A percentile compares a stretch with the other conserved stretches of the same genome.
Conservation (phyloP, 2,329 filamentous ascomycete genomes). For the Arthrinium puccinioides region DNA sequence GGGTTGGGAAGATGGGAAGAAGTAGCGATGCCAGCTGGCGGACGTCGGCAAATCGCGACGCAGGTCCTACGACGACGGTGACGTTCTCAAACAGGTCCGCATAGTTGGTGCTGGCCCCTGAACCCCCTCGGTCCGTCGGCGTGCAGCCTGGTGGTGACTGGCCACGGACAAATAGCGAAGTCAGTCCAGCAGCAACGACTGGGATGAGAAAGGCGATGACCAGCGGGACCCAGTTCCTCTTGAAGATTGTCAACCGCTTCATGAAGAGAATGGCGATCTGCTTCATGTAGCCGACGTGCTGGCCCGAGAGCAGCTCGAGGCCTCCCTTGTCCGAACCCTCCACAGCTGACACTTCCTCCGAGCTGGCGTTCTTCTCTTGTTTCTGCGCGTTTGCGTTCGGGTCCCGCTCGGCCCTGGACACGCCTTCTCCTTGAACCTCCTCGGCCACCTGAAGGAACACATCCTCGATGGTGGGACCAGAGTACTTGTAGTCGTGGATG, state of each 20-base stretch:
- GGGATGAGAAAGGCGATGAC: slow-evolving; percentile 69
- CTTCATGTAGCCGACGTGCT: slow-evolving; percentile 57
- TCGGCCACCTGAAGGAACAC: slow-evolving; percentile 84
- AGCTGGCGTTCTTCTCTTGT: slow-evolving; percentile 15
- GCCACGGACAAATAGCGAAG: slow-evolving; percentile 63
- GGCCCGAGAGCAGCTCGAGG: slow-evolving; percentile 59
- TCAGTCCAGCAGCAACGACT: slow-evolving; percentile 70
- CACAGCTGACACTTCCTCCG: slow-evolving; percentile 12
- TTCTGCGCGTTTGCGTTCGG: slow-evolving; percentile 5
- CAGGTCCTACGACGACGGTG: slow-evolving; percentile 36
- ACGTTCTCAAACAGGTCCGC: slow-evolving; percentile 24
- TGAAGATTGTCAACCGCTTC: slow-evolving; percentile 72
- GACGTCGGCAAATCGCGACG: slow-evolving; percentile 27
- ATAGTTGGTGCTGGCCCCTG: slow-evolving; percentile 28
- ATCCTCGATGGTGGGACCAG: slow-evolving; percentile 85
- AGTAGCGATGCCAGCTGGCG: slow-evolving; percentile 25
- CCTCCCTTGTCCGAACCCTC: slow-evolving; percentile 24
- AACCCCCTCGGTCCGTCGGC: slow-evolving; percentile 22
- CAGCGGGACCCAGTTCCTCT: slow-evolving; percentile 72
- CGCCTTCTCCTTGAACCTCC: slow-evolving; percentile 56
- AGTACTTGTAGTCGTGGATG: slow-evolving; percentile 74
- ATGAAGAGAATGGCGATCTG: slow-evolving; percentile 70
- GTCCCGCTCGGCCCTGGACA: slow-evolving; percentile 5
- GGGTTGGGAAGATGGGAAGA: slow-evolving; percentile 27
- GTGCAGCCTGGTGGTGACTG: slow-evolving; percentile 18